A percentile compares a stretch with the other conserved stretches of the same genome.
phyloP scores from a whole-genome alignment of 495 filamentous ascomycete genomes.

The Aspergillus carlsbadensis region DNA sequence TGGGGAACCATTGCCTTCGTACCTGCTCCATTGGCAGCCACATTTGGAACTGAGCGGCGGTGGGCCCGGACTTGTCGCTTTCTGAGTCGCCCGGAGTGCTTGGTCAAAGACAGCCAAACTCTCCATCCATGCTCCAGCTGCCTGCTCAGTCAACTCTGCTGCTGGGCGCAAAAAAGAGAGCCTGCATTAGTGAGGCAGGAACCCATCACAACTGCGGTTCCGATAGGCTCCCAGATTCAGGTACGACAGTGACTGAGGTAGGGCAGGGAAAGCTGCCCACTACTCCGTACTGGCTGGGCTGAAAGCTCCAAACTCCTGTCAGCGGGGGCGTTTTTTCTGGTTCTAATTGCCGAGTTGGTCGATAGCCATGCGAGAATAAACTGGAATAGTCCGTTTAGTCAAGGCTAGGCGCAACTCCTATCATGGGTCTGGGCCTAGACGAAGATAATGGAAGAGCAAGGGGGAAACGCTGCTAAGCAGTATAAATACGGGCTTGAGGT shows the following conservation, averaged over 20 bases:
- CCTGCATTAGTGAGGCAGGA: neutral
- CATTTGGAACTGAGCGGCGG: constrained; percentile 5
- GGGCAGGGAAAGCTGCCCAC: neutral
- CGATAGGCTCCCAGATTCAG: constrained; percentile 6
- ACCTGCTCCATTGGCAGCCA: constrained; percentile 14
- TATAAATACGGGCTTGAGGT: constrained; percentile 1
- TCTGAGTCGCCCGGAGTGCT: neutral
- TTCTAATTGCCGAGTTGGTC: neutral
- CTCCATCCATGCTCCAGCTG: neutral
- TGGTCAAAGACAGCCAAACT: constrained; percentile 1
- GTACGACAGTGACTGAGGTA: constrained; percentile 5
- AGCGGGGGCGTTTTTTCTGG: neutral
- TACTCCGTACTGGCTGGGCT: neutral
- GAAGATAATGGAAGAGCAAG: neutral
- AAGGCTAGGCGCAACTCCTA: neutral
- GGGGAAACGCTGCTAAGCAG: neutral
- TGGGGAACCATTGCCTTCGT: neutral
- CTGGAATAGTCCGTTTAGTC: neutral
- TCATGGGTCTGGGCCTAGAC: constrained; percentile 1
- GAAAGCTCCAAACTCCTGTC: constrained; percentile 6
- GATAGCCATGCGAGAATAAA: neutral
- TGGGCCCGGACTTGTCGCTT: neutral
- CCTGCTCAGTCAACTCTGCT: neutral
- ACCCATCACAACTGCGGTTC: neutral
- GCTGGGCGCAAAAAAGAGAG: constrained; percentile 1